Percentiles rank a stretch among this genome's conserved stretches.
These are phyloP conservation scores for maize (Zea mays) DNA, from an alignment of 176 grass and related monocot species.

Conservation along the genomic window Zm-B73-REFERENCE-NAM-5.0 NC_050097.1:217758001-217758500, in stretches of 20 bases:
- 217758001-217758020: not conserved
- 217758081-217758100: not conserved
- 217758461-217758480: no score
- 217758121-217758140: no score
- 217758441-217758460: not conserved
- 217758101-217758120: not conserved
- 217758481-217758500: not conserved
- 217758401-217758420: not conserved
- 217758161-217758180: no score
- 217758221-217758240: no score
- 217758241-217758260: no score
- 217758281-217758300: not conserved
- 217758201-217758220: no score
- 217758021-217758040: not conserved
- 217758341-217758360: conserved; percentile 5
- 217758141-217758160: no score
- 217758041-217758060: not conserved
- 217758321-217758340: not conserved
- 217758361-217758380: not conserved
- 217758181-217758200: no score
- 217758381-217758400: not conserved
- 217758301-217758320: not conserved
- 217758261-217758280: not conserved
- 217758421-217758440: conserved; percentile 3
- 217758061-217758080: not conserved